Conservation (phyloP, 495 filamentous ascomycete species). For the Penicillium samsonianum region DNA sequence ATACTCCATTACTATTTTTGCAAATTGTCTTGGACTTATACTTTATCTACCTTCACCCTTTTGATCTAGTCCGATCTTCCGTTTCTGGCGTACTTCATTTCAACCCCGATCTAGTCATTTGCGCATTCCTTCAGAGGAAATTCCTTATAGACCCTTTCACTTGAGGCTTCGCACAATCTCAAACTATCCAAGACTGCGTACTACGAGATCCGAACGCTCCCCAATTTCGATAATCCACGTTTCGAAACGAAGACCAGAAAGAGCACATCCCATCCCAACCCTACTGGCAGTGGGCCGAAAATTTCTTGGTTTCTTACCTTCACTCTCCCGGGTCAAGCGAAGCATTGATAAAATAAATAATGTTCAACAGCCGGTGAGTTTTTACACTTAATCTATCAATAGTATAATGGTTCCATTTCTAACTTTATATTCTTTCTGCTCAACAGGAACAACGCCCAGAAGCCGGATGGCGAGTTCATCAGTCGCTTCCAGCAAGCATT, state of each 20-base stretch:
- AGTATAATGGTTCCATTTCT: not conserved
- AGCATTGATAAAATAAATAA: conserved; percentile 10
- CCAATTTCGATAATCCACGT: not conserved
- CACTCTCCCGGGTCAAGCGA: not conserved
- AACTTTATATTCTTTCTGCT: not conserved
- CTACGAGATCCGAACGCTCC: not conserved
- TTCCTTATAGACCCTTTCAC: not conserved
- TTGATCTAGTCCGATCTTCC: conserved; percentile 6
- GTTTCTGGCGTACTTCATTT: not conserved
- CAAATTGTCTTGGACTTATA: not conserved
- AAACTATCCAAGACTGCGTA: not conserved
- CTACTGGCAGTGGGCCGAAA: not conserved
- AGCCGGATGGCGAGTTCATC: conserved; percentile 82
- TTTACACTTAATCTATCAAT: not conserved
- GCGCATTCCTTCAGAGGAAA: not conserved
- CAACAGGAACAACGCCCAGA: conserved; percentile 78
- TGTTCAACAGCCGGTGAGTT: conserved; percentile 32
- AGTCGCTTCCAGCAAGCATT: conserved; percentile 80
- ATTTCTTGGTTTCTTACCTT: not conserved
- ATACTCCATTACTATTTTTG: conserved; percentile 3
- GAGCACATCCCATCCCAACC: not conserved
- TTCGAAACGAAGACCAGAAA: not conserved
- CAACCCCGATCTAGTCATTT: not conserved
- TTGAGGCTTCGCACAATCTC: not conserved
- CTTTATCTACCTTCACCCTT: not conserved